These are phyloP conservation scores for Hordeum marinum DNA, from an alignment of 176 grass and related monocot genomes.

Conservation along the genomic window DNA sequence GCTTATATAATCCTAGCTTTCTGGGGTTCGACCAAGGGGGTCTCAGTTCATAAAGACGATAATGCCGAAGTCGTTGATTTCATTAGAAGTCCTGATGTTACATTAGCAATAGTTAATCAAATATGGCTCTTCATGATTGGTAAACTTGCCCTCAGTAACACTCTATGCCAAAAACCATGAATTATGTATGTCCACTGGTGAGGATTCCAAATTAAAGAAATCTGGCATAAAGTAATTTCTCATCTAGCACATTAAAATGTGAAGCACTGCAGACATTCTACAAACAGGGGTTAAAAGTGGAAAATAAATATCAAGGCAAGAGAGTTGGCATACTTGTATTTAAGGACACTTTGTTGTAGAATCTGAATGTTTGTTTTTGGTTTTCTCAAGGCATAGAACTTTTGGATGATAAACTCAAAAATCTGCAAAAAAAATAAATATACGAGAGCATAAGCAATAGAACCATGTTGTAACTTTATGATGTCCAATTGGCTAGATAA, in stretches of 20 bases:
- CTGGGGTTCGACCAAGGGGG: background rate
- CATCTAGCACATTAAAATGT: background rate
- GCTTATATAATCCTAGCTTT: constrained; percentile 14
- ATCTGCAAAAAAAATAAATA: constrained; percentile 63
- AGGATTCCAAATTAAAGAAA: constrained; percentile 12
- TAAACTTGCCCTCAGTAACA: background rate
- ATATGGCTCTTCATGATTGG: background rate
- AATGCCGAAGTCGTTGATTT: background rate
- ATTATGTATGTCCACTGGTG: background rate
- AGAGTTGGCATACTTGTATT: constrained; percentile 84
- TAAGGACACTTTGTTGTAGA: constrained; percentile 92
- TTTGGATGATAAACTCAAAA: constrained; percentile 93
- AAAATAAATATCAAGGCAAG: constrained; percentile 1
- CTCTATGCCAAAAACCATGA: background rate
- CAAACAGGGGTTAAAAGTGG: background rate
- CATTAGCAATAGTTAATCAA: background rate
- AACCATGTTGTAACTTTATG: constrained; percentile 5
- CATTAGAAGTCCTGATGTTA: background rate
- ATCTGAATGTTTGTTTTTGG: constrained; percentile 99
- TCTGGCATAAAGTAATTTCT: background rate
- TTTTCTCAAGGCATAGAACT: constrained; percentile 97
- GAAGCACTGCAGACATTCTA: background rate
- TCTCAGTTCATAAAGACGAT: background rate
- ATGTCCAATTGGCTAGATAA: background rate
- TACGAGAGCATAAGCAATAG: constrained; percentile 21